A percentile compares a stretch with the other conserved stretches of the same genome.
Conservation (phyloP, 768 basidiomycete genomes). For the Nidula microcarpa region DNA sequence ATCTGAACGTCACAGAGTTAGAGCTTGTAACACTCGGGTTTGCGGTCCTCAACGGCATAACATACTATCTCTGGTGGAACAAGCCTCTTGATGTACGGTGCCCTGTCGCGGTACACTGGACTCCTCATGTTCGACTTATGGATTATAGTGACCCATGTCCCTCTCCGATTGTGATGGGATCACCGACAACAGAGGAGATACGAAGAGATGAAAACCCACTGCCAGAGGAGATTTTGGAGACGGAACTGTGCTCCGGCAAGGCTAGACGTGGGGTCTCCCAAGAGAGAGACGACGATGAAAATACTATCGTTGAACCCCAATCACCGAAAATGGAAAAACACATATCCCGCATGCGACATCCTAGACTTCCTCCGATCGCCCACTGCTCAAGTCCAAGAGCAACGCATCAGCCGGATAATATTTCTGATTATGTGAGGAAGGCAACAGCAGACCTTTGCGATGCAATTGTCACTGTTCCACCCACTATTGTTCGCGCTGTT, state of each 20-base stretch:
- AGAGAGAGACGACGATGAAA: background rate
- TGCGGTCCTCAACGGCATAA: background rate
- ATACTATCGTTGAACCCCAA: background rate
- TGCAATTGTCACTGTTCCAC: background rate
- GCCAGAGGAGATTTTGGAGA: background rate
- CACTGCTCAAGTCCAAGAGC: background rate
- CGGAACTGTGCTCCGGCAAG: no score
- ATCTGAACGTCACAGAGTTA: background rate
- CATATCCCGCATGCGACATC: background rate
- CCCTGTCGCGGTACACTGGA: background rate
- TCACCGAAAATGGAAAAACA: background rate
- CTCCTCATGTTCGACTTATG: no score
- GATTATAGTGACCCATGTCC: no score
- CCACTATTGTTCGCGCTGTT: background rate
- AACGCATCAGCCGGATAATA: background rate
- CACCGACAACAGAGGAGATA: background rate
- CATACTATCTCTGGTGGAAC: background rate
- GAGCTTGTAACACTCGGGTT: background rate
- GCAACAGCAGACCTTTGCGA: background rate
- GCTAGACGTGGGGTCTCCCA: no score
- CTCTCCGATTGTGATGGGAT: background rate
- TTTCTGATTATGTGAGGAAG: background rate
- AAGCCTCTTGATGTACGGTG: slow-evolving; percentile 1
- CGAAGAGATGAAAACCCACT: background rate
- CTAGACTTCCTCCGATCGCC: background rate